Percentiles rank a stretch among this genome's conserved stretches.
These are phyloP conservation scores for Starmerella potacharoeniae DNA, from an alignment of 805 yeast genomes.

Conservation along the genomic window DNA sequence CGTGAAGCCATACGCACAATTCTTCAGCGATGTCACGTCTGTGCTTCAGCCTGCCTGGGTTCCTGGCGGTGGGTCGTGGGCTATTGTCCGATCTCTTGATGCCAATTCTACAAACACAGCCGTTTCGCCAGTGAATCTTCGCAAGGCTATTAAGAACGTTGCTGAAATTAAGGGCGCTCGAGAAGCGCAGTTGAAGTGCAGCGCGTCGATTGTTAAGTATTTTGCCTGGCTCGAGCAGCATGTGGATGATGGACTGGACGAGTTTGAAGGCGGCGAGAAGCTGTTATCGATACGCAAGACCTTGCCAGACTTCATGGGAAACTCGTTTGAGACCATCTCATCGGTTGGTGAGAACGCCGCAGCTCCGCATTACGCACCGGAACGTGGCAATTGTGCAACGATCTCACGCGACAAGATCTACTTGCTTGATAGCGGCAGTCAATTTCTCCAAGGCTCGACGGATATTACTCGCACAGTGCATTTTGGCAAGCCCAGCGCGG, in stretches of 20 bases:
- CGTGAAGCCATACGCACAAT: constrained; percentile 4
- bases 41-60: constrained; percentile 32
- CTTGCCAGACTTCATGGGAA: constrained; percentile 38
- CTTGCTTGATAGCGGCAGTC: constrained; percentile 85
- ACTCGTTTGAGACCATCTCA: constrained; percentile 63
- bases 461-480: constrained; percentile 87
- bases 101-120: constrained; percentile 33
- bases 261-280: constrained; percentile 46
- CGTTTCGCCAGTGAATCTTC: constrained; percentile 49
- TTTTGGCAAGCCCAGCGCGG: constrained; percentile 45
- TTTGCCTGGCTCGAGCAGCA: constrained; percentile 74
- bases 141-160: constrained; percentile 66
- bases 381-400: constrained; percentile 39
- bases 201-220: constrained; percentile 61
- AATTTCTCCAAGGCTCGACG: constrained; percentile 87
- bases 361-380: constrained; percentile 63
- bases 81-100: constrained; percentile 40
- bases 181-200: constrained; percentile 74
- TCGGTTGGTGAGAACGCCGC: constrained; percentile 71
- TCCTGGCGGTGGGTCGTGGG: constrained; percentile 58
- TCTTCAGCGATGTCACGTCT: constrained; percentile 1
- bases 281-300: constrained; percentile 35
- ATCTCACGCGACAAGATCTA: constrained; percentile 62
- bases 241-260: constrained; percentile 38
- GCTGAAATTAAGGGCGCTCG: constrained; percentile 62